Evolutionary conservation across 176 grass and related monocot species (phyloP), one percentile per base, ranked within the genome.

Genomic region (Tuctoria greenei): DNA sequence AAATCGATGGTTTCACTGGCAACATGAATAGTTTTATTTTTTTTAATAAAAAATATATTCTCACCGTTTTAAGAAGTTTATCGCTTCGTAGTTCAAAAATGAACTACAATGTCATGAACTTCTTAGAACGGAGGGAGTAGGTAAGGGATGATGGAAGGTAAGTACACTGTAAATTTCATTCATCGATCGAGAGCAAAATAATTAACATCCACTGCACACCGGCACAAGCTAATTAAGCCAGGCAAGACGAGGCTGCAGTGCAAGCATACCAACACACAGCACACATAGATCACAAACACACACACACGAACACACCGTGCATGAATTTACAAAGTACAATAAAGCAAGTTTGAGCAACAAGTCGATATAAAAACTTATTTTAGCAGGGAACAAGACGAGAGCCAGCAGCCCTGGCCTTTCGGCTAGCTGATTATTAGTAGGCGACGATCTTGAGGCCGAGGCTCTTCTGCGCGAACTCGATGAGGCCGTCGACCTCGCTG

Each of bases 361-460:
- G 60, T 11, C 39, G 47, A 8, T 27, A 77, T 43, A 38, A 43
- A 27, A 34, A 36, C 67, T 85, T 85, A 79, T 84, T 84, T 78
- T 79, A 72, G 68, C 40, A 55, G 66, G 20, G 2, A 18, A 4
- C 1, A 20, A 7, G 7, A 18, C 7, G 7, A 1, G 18, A 54
- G 20, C 49, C 4, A 1, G 17, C 49, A 20, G 17, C 51, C 8
- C 51, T 6, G 20, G 2, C 51, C 51, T n/a, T n/a, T 20, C 50
- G 7, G 20, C 7, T 54, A 54, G 51, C 51, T 44, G 42, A 10
- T 54, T 6, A 5, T n/a, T 65, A 97, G 46, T 93, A 91, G 47
- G 93, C 70, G 62, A 93, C 88, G 59, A 97, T 93, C 83, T 59
- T 93, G 72, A 91, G 68, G 23, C 93, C 93, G 36, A 97, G 81